These are phyloP conservation scores for Penicillium thymicola DNA, from an alignment of 2,329 filamentous ascomycete species.

Conservation along the genomic window DNA sequence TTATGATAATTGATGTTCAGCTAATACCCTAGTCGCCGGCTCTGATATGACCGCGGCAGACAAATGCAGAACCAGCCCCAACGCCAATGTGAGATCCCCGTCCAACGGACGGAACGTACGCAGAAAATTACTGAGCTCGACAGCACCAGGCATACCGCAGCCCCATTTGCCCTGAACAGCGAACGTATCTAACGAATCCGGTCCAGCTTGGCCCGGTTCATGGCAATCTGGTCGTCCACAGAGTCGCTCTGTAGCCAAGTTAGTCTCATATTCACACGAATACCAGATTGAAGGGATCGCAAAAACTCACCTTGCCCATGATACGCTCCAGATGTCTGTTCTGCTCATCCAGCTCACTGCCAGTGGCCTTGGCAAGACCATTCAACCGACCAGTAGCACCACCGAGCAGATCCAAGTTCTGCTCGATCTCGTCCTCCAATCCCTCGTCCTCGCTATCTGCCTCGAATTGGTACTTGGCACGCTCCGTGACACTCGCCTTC, in stretches of 20 bases:
- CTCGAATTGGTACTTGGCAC: constrained; percentile 74
- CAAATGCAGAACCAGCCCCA: constrained; percentile 8
- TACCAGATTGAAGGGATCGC: not conserved
- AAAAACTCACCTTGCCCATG: constrained; percentile 65
- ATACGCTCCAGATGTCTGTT: constrained; percentile 76
- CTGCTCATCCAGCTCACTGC: constrained; percentile 70
- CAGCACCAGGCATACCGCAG: constrained; percentile 32
- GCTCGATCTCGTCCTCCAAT: constrained; percentile 69
- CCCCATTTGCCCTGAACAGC: constrained; percentile 6
- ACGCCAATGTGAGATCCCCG: constrained; percentile 2
- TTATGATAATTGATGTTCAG: constrained; percentile 6
- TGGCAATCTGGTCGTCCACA: constrained; percentile 75
- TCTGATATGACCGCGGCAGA: constrained; percentile 1
- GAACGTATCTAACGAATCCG: constrained; percentile 43
- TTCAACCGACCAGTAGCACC: constrained; percentile 68
- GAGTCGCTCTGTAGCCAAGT: constrained; percentile 63
- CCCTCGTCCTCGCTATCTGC: constrained; percentile 67
- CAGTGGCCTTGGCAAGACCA: constrained; percentile 68
- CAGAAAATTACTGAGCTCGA: constrained; percentile 20
- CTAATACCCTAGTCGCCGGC: constrained; percentile 3
- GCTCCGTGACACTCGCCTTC: constrained; percentile 55
- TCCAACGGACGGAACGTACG: not conserved
- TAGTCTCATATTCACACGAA: constrained; percentile 13
- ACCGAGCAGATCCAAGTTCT: constrained; percentile 59
- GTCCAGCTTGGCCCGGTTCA: constrained; percentile 71